Base-by-base conservation (phyloP, 192 early-diverging fungal species). In the Coemansia sp. region DNA sequence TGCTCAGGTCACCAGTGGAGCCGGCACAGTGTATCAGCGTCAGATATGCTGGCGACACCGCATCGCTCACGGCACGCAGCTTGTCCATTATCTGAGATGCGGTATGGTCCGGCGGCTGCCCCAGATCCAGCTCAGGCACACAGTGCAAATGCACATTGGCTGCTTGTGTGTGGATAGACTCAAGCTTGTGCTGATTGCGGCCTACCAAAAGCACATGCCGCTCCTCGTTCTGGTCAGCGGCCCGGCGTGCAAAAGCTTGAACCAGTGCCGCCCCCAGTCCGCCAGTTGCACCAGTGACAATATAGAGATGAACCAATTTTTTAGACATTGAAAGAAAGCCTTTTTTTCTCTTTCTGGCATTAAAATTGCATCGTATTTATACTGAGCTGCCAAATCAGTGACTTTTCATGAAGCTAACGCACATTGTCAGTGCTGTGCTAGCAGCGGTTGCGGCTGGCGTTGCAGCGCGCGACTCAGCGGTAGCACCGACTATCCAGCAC, bases 21-120 rank as follows among this genome's bases (percentile, higher is more conserved):
- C 90, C 90, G 1, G 89, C 88, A 63, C 87, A 89, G 66, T 92
- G 87, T 64, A 94, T 62, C 49, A 94, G 76, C 14, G 64, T 63
- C 41, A 77, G 16, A 60, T 0, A 59, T 45, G 16, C 44, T 30
- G 32, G 32, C 0, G 32, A 34, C 32, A 34, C 32, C 6, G 32
- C 2, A 34, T 34, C 32, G 32, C 32, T 34, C 7, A 34, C 32
- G 32, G 3, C 7, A 6, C n/a, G 11, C 0, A 62, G 28, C 26
- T 62, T 59, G 51, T 21, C 57, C 10, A 75, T 23, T 6, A 61
- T 39, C 14, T 16, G 41, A 0, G 14, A 21, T 9, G 67, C 42
- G 15, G 26, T 48, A 5, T 17, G 6, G 6, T 6, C 17, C 4
- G 54, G 40, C 3, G 59, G 42, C 42, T 66, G 39, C 2, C 46